Percentiles rank a stretch among this genome's conserved stretches.
phyloP scores from a whole-genome alignment of 805 yeast genomes.

The Saturnispora gosingensis region DNA sequence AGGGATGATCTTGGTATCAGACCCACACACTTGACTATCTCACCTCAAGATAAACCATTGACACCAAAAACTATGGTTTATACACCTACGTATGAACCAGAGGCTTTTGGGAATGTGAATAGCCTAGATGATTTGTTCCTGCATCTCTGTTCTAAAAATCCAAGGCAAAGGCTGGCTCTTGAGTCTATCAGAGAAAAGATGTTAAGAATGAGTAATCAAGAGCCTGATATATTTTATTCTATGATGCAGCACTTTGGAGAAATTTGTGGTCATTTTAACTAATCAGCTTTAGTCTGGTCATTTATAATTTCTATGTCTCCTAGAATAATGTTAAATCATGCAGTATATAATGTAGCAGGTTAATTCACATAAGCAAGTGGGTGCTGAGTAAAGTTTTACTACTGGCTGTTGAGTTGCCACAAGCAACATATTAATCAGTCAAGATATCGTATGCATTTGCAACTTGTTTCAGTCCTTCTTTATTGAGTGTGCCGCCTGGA shows the following conservation, averaged over 20 bases:
- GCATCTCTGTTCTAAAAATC: not conserved
- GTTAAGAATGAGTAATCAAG: not conserved
- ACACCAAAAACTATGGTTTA: slow-evolving; percentile 2
- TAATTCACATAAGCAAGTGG: no score
- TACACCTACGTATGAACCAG: not conserved
- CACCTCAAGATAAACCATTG: not conserved
- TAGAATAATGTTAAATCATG: not conserved
- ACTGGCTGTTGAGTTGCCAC: no score
- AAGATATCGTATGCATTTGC: no score
- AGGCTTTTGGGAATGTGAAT: not conserved
- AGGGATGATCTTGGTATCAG: not conserved
- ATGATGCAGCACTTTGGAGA: not conserved
- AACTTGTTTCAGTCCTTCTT: no score
- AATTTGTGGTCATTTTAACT: not conserved
- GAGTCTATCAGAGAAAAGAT: not conserved
- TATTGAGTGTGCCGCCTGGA: no score
- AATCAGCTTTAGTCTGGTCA: not conserved
- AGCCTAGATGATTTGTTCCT: not conserved
- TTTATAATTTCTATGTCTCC: not conserved
- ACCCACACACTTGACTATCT: not conserved
- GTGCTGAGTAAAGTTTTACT: no score
- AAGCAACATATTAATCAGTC: no score
- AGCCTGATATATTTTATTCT: slow-evolving; percentile 1
- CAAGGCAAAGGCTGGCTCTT: not conserved
- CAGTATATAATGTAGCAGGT: no score